Evolutionary conservation across 371 early-diverging fungal genomes (phyloP), one percentile per base, ranked within the genome.

Genomic region (Gilbertella persicaria): DNA sequence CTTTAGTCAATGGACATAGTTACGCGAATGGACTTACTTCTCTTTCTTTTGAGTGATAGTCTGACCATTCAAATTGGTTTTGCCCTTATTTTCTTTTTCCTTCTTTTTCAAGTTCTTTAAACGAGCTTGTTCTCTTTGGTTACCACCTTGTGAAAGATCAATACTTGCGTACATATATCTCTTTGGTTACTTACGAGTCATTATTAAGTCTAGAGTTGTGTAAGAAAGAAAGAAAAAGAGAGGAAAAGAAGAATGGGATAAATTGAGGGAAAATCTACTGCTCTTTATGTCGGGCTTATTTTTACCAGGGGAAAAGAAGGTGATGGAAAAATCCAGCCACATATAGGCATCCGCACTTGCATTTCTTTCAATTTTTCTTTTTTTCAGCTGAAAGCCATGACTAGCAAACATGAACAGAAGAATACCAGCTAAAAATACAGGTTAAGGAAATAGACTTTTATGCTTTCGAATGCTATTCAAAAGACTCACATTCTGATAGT

Each of bases 71-170:
- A 63, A 29, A 35, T 51, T 66, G 4, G 64, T 19, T 40, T 75
- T 75, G 55, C 72, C 76, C 40, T 75, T 78, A 35, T 59, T 55
- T 17, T 55, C 52, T 42, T 75, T 62, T 41, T 67, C 53, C 46
- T 74, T 69, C 64, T 82, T 82, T 49, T 82, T 82, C 40, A 60
- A 40, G 60, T 75, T 76, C 63, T 79, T 79, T 54, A 66, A 56
- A 47, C 82, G 82, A 64, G 78, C 76, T 41, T 70, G 74, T 61
- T 82, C 82, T 66, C 82, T 73, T 57, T 82, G 82, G 49, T 82
- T 79, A 29, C 82, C 82, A 60, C 82, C 79, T 77, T 44, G 13
- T 2, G 13, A 33, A 39, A 48, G 35, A 53, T 12, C 20, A 28
- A 41, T 20, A 19, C 14, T 35, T 41, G n/a, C n/a, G n/a, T n/a